Base-by-base conservation (phyloP, 192 early-diverging fungal genomes). In the Allomyces javanicus region DNA sequence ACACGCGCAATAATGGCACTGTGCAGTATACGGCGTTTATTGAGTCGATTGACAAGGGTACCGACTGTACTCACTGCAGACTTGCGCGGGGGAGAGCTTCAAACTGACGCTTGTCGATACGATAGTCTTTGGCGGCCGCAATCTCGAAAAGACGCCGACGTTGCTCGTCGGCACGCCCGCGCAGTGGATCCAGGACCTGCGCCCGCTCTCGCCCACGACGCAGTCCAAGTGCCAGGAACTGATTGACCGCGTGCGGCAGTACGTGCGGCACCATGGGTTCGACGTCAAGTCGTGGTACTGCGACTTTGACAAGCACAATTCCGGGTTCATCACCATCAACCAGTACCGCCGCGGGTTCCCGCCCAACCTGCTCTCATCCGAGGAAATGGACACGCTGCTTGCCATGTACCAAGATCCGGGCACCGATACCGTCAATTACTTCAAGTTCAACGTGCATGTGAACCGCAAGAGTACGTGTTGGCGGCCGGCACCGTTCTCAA, bases 261-360 rank as follows among this genome's bases (percentile, higher is more conserved):
- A 72, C 64, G 79, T 78, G 25, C 78, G 79, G 64, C 73, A 76
- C 65, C 81, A 83, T 65, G 81, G 81, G 9, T 69, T 69, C 9
- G 81, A 83, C 64, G 72, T 79, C 17, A 58, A 83, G 68, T 73
- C 77, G 4, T 83, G 81, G 81, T 83, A 82, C 71, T 72, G 72
- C 5, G 79, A 83, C 63, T 83, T 83, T 73, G 81, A 83, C 67
- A 78, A 78, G 68, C 69, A 81, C 70, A 81, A 81, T 65, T 77
- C 73, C 63, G 79, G 75, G 71, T 78, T 67, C 50, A 72, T 82
- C 61, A 82, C 76, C 9, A 63, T 69, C 66, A 80, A 79, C 72
- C 80, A 82, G 68, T 82, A 80, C 66, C 71, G 80, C 21, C 71
- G 80, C 10, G 80, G 78, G 4, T 71, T 82, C 27, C 80, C 80